Conservation (phyloP, 1,284 basidiomycete genomes). For the Marasmius fiardii region DNA sequence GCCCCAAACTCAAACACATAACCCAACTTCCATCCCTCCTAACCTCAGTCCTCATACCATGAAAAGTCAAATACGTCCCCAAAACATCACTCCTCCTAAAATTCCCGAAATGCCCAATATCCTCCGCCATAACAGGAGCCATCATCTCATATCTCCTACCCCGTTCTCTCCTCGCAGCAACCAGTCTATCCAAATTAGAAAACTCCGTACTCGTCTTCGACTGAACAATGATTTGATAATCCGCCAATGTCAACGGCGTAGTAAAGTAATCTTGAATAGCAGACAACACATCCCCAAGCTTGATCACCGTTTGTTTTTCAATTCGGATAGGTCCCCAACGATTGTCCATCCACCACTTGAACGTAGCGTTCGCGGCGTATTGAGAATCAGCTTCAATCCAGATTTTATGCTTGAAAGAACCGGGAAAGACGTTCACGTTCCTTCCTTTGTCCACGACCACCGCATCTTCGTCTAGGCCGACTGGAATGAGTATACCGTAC, state of each 20-base stretch:
- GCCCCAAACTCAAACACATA: neutral
- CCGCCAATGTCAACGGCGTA: neutral
- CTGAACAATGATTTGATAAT: neutral
- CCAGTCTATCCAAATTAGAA: neutral
- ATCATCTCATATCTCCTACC: neutral
- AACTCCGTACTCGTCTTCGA: neutral
- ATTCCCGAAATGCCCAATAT: neutral
- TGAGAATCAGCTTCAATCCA: neutral
- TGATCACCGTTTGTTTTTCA: neutral
- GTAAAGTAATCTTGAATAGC: neutral
- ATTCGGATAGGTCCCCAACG: neutral
- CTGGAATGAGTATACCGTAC: neutral
- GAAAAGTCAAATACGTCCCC: neutral
- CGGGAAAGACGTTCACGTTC: neutral
- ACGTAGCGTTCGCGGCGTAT: neutral
- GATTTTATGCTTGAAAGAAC: neutral
- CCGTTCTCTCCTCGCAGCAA: neutral
- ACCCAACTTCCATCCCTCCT: neutral
- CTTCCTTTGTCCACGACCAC: neutral
- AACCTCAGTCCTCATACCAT: neutral
- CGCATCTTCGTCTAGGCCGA: neutral
- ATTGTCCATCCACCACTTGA: neutral
- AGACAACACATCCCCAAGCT: neutral
- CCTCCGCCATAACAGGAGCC: neutral
- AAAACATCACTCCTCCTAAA: neutral